Percentiles rank a stretch among this genome's conserved stretches.
These are phyloP conservation scores for Pleurotus giganteus DNA, from an alignment of 768 basidiomycete genomes.

Conservation along the genomic window DNA sequence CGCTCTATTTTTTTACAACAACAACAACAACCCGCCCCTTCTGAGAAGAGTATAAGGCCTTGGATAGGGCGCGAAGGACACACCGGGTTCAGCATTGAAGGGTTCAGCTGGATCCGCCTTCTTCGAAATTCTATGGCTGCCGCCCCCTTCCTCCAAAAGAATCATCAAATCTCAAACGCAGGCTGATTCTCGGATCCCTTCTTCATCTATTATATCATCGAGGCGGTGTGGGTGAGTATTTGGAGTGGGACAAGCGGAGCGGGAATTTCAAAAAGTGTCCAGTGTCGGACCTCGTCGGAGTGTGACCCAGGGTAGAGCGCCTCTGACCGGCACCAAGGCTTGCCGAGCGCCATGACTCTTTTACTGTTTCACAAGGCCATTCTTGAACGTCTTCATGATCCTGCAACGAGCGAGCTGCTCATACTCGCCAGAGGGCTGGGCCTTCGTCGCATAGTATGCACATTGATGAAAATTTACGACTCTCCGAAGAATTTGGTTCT, in stretches of 20 bases:
- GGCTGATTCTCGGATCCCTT: no score
- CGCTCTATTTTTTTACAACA: slow-evolving; percentile 34
- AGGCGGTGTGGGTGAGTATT: no score
- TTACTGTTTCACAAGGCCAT: slow-evolving; percentile 70
- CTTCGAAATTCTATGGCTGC: slow-evolving; percentile 47
- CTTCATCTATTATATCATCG: no score
- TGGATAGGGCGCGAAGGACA: no score
- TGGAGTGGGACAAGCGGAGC: no score
- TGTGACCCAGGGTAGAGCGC: no score
- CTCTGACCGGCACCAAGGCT: no score
- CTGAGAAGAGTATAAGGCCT: slow-evolving; percentile 53
- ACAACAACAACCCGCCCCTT: slow-evolving; percentile 22
- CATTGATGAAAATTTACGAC: slow-evolving; percentile 91
- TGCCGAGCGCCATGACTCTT: slow-evolving; percentile 42
- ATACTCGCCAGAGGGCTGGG: slow-evolving; percentile 91
- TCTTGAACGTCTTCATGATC: slow-evolving; percentile 69
- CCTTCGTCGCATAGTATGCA: slow-evolving; percentile 77
- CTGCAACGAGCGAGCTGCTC: slow-evolving; percentile 67
- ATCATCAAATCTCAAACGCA: no score
- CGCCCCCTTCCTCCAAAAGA: slow-evolving; percentile 71
- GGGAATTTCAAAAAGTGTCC: no score
- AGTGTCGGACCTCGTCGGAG: no score
- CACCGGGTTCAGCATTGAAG: slow-evolving; percentile 69
- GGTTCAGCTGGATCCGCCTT: slow-evolving; percentile 49
- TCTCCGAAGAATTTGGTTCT: slow-evolving; percentile 80